Evolutionary conservation across 2,329 filamentous ascomycete species (phyloP).

Genomic region (Proliferodiscus dingleyae): DNA sequence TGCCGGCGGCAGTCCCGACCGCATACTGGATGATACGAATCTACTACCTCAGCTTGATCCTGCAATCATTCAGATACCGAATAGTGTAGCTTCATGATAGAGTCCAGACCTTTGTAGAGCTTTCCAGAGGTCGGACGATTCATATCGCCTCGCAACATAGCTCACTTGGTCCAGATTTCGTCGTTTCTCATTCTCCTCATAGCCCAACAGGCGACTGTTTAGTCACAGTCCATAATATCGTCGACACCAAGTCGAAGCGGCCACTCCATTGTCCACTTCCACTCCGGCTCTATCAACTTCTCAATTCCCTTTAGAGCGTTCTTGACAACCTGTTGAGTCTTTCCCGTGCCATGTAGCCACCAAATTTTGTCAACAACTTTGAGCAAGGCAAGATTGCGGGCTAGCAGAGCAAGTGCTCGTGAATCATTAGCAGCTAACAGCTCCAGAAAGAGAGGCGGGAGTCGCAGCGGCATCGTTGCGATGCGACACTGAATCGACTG

Average conservation of each 20-base stretch:
- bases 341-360: constrained; percentile 10
- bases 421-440: constrained; percentile 51
- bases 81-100: no score
- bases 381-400: constrained; percentile 7
- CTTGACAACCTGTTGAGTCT: constrained; percentile 2
- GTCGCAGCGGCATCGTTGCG: constrained; percentile 11
- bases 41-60: no score
- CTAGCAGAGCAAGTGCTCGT: constrained; percentile 7
- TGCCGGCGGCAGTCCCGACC: no score
- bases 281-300: neutral
- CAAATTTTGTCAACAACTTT: constrained; percentile 12
- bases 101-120: no score
- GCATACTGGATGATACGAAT: no score
- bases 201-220: no score
- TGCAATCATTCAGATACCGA: no score
- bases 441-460: constrained; percentile 47
- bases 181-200: no score
- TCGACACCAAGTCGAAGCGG: neutral
- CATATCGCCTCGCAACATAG: no score
- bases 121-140: no score
- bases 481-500: constrained; percentile 2
- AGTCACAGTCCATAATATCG: no score
- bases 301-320: neutral
- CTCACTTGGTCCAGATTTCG: no score
- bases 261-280: neutral